Evolutionary conservation across 129 eudicot genomes (phyloP).

Genomic region (Saussurea involucrata): DNA sequence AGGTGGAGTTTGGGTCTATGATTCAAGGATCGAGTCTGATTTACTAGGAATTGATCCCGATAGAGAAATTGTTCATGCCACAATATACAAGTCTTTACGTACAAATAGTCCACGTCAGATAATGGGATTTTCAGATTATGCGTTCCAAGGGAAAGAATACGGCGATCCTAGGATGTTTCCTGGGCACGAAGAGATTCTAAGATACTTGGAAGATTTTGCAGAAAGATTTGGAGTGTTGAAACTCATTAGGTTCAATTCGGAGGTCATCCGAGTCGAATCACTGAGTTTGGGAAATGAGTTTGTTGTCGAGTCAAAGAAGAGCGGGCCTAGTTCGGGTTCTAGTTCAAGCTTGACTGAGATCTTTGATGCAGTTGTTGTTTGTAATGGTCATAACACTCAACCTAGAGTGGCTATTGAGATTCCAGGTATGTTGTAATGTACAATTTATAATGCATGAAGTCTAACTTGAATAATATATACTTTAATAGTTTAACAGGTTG

Average conservation of each 20-base stretch:
- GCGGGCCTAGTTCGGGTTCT: conserved; percentile 9
- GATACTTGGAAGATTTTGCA: conserved; percentile 55
- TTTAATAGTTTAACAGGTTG: too few relatives aligned
- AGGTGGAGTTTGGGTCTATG: conserved; percentile 85
- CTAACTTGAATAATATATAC: background rate
- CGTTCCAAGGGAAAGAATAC: conserved; percentile 39
- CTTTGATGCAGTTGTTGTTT: conserved; percentile 73
- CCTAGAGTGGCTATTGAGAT: conserved; percentile 49
- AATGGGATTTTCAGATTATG: conserved; percentile 73
- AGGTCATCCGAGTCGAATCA: conserved; percentile 49
- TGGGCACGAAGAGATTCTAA: conserved; percentile 68
- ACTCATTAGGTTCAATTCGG: conserved; percentile 41
- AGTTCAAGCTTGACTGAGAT: conserved; percentile 20
- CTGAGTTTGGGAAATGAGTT: conserved; percentile 29
- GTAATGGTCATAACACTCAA: conserved; percentile 57
- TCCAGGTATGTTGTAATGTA: conserved; percentile 41
- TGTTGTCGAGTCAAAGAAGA: conserved; percentile 53
- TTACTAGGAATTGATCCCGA: conserved; percentile 53
- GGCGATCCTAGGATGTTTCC: conserved; percentile 61
- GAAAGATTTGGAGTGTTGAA: conserved; percentile 33
- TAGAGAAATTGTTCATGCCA: conserved; percentile 54
- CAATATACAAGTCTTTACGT: conserved; percentile 59
- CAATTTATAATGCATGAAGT: background rate
- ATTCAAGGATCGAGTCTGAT: conserved; percentile 61
- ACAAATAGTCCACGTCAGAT: conserved; percentile 64